phyloP scores from a whole-genome alignment of 1,284 basidiomycete genomes.

The Pascua guehoae region DNA sequence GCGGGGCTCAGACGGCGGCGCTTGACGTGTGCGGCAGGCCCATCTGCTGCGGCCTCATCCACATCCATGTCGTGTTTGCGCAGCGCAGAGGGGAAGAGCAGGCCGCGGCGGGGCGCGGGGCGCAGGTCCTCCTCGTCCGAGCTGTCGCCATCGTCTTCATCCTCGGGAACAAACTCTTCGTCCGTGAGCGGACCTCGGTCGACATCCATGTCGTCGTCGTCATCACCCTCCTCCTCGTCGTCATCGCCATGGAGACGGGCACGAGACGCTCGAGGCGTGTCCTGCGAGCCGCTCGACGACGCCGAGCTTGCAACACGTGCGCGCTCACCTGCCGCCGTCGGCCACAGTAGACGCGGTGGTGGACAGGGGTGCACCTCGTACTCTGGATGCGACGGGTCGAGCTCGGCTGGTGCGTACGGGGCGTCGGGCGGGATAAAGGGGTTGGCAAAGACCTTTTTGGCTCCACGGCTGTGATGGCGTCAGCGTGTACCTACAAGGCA shows the following conservation, averaged over 20 bases:
- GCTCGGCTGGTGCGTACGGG: constrained; percentile 25
- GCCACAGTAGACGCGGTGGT: constrained; percentile 39
- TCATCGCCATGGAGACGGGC: not conserved
- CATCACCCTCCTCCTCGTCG: not conserved
- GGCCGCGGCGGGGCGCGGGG: constrained; percentile 11
- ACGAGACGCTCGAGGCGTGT: too few relatives aligned
- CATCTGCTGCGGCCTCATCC: too few relatives aligned
- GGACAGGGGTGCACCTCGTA: constrained; percentile 43
- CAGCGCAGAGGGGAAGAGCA: constrained; percentile 8
- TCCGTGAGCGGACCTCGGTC: constrained; percentile 1
- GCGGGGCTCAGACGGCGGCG: not conserved
- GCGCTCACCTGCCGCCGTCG: constrained; percentile 4
- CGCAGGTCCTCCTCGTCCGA: constrained; percentile 4
- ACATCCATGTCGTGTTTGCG: not conserved
- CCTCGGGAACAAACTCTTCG: constrained; percentile 9
- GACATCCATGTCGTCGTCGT: constrained; percentile 1
- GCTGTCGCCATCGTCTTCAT: not conserved
- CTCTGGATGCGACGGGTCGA: constrained; percentile 33
- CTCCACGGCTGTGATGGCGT: constrained; percentile 23
- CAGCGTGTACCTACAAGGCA: not conserved
- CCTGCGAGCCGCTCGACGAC: not conserved
- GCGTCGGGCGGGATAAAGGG: constrained; percentile 29
- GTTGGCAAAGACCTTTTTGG: constrained; percentile 44
- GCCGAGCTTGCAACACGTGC: not conserved
- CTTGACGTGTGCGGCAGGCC: not conserved